These are phyloP conservation scores for Triticum urartu DNA, from an alignment of 176 grass and related monocot species.

Conservation along the genomic window DNA sequence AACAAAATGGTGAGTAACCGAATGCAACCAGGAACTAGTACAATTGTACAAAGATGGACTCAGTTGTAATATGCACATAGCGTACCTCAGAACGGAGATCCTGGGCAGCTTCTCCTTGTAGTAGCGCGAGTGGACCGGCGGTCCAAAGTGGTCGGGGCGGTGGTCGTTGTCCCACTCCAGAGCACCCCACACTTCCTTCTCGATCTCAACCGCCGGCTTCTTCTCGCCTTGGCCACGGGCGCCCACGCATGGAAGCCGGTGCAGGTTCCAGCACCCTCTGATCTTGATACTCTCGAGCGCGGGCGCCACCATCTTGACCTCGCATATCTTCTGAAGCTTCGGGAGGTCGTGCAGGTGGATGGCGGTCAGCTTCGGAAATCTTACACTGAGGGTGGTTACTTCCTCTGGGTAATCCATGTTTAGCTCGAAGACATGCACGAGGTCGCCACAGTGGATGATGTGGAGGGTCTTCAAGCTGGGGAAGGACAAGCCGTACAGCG, in stretches of 20 bases:
- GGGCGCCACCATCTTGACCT: neutral
- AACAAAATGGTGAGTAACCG: neutral
- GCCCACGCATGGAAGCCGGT: neutral
- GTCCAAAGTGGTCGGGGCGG: neutral
- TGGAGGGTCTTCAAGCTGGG: neutral
- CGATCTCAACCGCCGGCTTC: neutral
- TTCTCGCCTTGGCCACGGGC: neutral
- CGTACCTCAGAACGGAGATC: conserved; percentile 9
- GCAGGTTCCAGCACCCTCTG: conserved; percentile 17
- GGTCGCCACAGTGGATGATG: conserved; percentile 28
- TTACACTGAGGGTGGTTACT: rapidly evolving
- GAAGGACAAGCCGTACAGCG: neutral
- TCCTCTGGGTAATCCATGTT: no score
- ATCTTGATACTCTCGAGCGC: neutral
- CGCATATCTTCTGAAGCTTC: neutral
- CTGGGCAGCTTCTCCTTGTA: conserved; percentile 11
- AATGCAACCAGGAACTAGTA: neutral
- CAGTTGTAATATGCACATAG: neutral
- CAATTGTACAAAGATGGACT: neutral
- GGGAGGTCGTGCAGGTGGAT: conserved; percentile 30
- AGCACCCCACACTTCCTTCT: conserved; percentile 15
- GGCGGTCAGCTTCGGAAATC: conserved; percentile 4
- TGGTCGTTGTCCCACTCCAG: conserved; percentile 12
- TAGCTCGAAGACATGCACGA: neutral
- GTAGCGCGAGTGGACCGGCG: neutral